These are phyloP conservation scores for Xylaria cubensis DNA, from an alignment of 495 filamentous ascomycete genomes.

Conservation along the genomic window DNA sequence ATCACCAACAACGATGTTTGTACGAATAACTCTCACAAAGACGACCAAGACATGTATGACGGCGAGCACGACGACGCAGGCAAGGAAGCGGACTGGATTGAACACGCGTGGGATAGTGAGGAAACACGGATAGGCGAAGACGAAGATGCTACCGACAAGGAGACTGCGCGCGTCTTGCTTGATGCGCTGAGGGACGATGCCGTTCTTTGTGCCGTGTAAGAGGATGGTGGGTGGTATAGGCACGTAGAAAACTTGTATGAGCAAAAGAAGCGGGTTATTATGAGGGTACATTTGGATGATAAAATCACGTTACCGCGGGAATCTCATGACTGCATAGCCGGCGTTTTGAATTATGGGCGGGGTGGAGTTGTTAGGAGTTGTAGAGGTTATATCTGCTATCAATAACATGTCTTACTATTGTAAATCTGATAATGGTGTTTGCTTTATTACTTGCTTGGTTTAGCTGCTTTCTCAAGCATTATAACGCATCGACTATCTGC, in stretches of 20 bases:
- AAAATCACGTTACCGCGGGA: background rate
- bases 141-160: conserved; percentile 29
- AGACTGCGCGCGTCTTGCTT: conserved; percentile 37
- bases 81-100: conserved; percentile 39
- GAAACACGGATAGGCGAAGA: conserved; percentile 24
- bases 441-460: background rate
- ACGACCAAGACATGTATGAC: conserved; percentile 28
- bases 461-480: background rate
- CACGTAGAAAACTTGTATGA: background rate
- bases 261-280: background rate
- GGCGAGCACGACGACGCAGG: conserved; percentile 14
- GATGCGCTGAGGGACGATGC: conserved; percentile 35
- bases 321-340: background rate
- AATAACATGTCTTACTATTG: background rate
- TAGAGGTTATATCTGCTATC: background rate
- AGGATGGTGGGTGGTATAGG: background rate
- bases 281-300: background rate
- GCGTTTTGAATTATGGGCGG: conserved; percentile 14
- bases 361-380: background rate
- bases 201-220: conserved; percentile 27
- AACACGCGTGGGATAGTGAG: conserved; percentile 36
- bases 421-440: background rate
- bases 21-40: background rate
- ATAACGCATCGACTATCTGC: background rate
- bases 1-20: background rate